A percentile compares a stretch with the other conserved stretches of the same genome.
phyloP scores from a whole-genome alignment of 805 yeast species.

The Metschnikowia similis region DNA sequence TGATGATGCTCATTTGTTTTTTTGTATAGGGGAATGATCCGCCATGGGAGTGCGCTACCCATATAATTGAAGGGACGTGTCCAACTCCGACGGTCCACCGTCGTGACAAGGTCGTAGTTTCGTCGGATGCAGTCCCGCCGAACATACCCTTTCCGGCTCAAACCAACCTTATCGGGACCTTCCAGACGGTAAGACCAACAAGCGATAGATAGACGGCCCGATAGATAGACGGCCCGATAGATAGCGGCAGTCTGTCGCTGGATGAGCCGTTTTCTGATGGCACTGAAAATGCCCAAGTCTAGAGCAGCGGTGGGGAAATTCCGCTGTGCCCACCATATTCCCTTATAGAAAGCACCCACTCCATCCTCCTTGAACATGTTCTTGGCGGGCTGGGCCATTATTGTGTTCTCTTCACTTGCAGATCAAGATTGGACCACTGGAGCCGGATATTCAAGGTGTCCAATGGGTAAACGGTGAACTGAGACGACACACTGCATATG shows the following conservation, averaged over 20 bases:
- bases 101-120: too few species aligned
- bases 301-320: constrained; percentile 95
- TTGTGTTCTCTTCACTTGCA: constrained; percentile 53
- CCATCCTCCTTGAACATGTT: constrained; percentile 83
- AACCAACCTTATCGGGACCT: too few species aligned
- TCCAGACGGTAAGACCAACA: too few species aligned
- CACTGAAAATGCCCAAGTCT: constrained; percentile 89
- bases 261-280: constrained; percentile 74
- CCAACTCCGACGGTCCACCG: too few species aligned
- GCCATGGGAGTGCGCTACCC: too few species aligned
- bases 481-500: constrained; percentile 90
- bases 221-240: too few species aligned
- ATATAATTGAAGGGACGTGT: too few species aligned
- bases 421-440: constrained; percentile 84
- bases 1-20: too few species aligned
- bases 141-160: too few species aligned
- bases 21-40: too few species aligned
- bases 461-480: constrained; percentile 88
- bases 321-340: constrained; percentile 90
- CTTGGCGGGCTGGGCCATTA: constrained; percentile 64
- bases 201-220: too few species aligned
- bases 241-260: constrained; percentile 52
- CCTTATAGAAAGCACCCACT: constrained; percentile 72
- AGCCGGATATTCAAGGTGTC: constrained; percentile 91
- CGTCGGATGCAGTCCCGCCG: too few species aligned